Evolutionary conservation across 495 filamentous ascomycete genomes (phyloP).

Genomic region (Tuber aestivum): DNA sequence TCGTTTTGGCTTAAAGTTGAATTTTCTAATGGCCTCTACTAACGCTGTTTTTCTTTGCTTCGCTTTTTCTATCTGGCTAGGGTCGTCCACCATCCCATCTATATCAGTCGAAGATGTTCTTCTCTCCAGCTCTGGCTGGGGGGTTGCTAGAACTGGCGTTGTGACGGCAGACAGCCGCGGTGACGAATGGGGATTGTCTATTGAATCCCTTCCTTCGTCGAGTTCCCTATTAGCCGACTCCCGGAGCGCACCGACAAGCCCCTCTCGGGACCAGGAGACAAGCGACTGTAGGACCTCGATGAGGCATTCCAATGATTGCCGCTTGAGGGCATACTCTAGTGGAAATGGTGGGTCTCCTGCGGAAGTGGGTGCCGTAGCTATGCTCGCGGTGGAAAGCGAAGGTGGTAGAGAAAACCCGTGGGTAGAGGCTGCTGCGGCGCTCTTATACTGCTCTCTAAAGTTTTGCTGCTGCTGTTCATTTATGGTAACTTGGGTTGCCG

Average conservation of each 20-base stretch:
- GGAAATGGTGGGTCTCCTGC: conserved; percentile 60
- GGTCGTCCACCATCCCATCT: conserved; percentile 58
- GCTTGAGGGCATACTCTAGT: conserved; percentile 79
- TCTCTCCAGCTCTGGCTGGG: conserved; percentile 32
- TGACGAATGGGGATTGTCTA: conserved; percentile 31
- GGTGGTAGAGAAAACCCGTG: conserved; percentile 57
- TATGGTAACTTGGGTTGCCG: conserved; percentile 67
- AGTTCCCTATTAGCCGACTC: conserved; percentile 29
- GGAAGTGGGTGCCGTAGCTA: conserved; percentile 50
- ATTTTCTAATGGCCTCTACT: conserved; percentile 78
- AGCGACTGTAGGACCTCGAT: conserved; percentile 83
- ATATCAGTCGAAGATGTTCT: conserved; percentile 22
- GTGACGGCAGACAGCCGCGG: conserved; percentile 34
- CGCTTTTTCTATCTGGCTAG: conserved; percentile 80
- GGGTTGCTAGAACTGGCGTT: conserved; percentile 32
- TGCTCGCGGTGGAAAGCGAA: conserved; percentile 70
- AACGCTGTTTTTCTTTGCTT: conserved; percentile 91
- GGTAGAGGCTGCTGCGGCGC: conserved; percentile 44
- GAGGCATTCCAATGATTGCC: conserved; percentile 76
- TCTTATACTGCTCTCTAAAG: conserved; percentile 70
- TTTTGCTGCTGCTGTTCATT: conserved; percentile 71
- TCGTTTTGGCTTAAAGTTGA: conserved; percentile 97
- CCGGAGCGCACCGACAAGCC: conserved; percentile 54
- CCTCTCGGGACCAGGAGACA: conserved; percentile 84
- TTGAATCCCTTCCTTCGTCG: conserved; percentile 33